Conservation (phyloP, 805 yeast species). For the Barnettozyma sucrosica region DNA sequence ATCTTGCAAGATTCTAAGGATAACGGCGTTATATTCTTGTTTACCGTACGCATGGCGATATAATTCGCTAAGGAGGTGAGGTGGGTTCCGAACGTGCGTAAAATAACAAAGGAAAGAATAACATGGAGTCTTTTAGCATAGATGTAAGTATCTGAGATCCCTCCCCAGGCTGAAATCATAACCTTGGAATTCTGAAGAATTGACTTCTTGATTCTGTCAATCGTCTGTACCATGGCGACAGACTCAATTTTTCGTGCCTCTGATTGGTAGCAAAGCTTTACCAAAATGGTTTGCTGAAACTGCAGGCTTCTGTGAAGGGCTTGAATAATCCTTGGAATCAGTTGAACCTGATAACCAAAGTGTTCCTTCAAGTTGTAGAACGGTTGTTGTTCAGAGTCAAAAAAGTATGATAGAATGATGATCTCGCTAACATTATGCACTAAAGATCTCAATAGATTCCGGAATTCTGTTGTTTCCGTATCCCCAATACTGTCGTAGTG, state of each 20-base stretch:
- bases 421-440: neutral
- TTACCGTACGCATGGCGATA: neutral
- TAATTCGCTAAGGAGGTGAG: neutral
- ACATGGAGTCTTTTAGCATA: slow-evolving; percentile 10
- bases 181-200: slow-evolving; percentile 8
- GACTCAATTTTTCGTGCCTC: neutral
- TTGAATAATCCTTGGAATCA: slow-evolving; percentile 8
- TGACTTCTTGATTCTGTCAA: neutral
- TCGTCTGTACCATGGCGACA: neutral
- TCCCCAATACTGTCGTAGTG: neutral
- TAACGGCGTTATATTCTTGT: neutral
- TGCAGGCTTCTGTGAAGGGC: slow-evolving; percentile 7
- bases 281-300: slow-evolving; percentile 4
- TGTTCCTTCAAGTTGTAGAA: slow-evolving; percentile 6
- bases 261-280: slow-evolving; percentile 1
- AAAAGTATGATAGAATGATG: slow-evolving; percentile 3
- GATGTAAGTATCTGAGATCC: slow-evolving; percentile 2
- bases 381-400: slow-evolving; percentile 4
- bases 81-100: neutral
- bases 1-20: neutral
- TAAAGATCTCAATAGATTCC: neutral
- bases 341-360: slow-evolving; percentile 6
- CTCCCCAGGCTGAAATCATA: slow-evolving; percentile 2
- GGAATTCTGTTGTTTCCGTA: neutral
- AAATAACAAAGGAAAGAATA: slow-evolving; percentile 5